These are phyloP conservation scores for Prunus dulcis DNA, from an alignment of 306 rosid genomes.

Conservation along the genomic window DNA sequence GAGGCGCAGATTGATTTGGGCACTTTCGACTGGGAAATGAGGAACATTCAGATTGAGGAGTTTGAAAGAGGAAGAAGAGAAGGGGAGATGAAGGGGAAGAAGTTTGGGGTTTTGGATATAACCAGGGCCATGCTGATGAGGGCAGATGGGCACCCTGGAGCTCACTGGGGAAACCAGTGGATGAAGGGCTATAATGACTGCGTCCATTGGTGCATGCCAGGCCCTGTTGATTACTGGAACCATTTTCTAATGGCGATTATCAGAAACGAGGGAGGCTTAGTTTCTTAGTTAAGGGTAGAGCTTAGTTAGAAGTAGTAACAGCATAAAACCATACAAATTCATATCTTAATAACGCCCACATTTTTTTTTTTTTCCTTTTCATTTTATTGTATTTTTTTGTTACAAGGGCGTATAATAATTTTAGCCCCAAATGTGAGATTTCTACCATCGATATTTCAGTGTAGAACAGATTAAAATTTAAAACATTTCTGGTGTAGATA, in stretches of 20 bases:
- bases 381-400: neutral
- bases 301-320: neutral
- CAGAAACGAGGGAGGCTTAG: slow-evolving; percentile 26
- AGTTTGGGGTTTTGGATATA: slow-evolving; percentile 54
- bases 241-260: slow-evolving; percentile 55
- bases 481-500: neutral
- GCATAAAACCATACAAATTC: neutral
- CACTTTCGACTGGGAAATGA: slow-evolving; percentile 53
- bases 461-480: neutral
- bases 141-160: slow-evolving; percentile 84
- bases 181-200: slow-evolving; percentile 84
- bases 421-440: too few species aligned
- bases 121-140: slow-evolving; percentile 81
- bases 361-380: neutral
- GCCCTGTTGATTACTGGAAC: slow-evolving; percentile 80
- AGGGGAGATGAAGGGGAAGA: slow-evolving; percentile 27
- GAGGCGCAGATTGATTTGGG: slow-evolving; percentile 29
- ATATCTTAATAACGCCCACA: neutral
- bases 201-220: slow-evolving; percentile 97
- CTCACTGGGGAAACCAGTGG: slow-evolving; percentile 72
- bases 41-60: slow-evolving; percentile 63
- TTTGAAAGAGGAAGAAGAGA: slow-evolving; percentile 37
- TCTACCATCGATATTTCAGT: neutral
- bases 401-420: neutral
- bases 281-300: slow-evolving; percentile 2